Base-by-base conservation (phyloP, 2,329 filamentous ascomycete species). In the Calonectria honghensis region DNA sequence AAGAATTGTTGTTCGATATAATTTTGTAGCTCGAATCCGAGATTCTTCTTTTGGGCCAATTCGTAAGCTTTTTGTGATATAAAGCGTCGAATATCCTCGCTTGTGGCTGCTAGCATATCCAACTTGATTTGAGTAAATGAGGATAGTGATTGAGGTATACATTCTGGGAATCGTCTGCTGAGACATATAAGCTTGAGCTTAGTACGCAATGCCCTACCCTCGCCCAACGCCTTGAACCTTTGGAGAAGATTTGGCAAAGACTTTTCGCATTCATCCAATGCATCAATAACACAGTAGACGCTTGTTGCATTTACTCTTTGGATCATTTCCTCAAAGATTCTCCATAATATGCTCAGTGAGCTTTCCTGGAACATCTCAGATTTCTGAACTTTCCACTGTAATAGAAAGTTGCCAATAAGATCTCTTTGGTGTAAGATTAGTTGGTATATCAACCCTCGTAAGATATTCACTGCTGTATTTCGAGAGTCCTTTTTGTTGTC, bases 281-380 rank as follows among this genome's bases (percentile, higher is more conserved):
- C 57, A 61, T 61, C 57, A 9, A 61, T 41, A 4, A 61, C 35
- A 13, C 57, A 61, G 6, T 76, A 76, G 1, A 75, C 24, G 0
- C 9, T 35, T 1, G 0, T 3, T 0, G n/a, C 31, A 0, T 20
- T 1, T 0, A 73, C n/a, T 0, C 11, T 2, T 0, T 10, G 0
- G 5, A 77, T 4, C 39, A 59, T 50, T 0, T 41, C 14, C 3
- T 68, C 29, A 3, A 76, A 78, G 0, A 68, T 2, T 7, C 14
- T 70, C 76, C 75, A 78, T 0, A 78, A 2, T 0, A 4, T 3
- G 1, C 52, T 54, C 0, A 77, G 73, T 0, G 73, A 74, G 0
- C 0, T 11, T 0, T 57, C 63, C 3, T 59, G 13, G 1, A 78
- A 76, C 0, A 78, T 3, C 0, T 1, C 4, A 0, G 16, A 0